Conservation (phyloP, 768 basidiomycete genomes). For the Leccinum boreale region DNA sequence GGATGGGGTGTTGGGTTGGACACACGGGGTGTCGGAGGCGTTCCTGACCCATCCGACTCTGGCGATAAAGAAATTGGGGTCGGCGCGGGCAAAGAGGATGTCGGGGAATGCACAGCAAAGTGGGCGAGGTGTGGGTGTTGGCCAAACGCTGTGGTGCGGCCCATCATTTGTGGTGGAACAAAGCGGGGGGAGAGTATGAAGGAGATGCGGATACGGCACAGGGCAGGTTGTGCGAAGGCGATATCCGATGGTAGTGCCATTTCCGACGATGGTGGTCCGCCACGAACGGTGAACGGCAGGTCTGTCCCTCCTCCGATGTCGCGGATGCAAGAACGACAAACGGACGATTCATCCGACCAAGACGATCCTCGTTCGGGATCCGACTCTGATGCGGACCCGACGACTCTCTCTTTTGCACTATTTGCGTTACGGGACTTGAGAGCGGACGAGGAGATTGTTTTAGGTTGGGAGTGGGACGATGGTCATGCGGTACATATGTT, state of each 20-base stretch:
- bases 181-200: slow-evolving; percentile 17
- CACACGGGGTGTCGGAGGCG: slow-evolving; percentile 63
- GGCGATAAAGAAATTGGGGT: neutral
- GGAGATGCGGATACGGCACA: slow-evolving; percentile 17
- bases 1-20: slow-evolving; percentile 82
- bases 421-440: slow-evolving; percentile 76
- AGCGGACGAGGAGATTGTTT: slow-evolving; percentile 78
- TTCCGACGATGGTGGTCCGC: neutral
- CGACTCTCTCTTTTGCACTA: slow-evolving; percentile 66
- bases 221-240: slow-evolving; percentile 14
- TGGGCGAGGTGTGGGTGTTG: slow-evolving; percentile 52
- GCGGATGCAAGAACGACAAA: slow-evolving; percentile 9
- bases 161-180: slow-evolving; percentile 36
- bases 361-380: slow-evolving; percentile 13
- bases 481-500: slow-evolving; percentile 78
- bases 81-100: slow-evolving; percentile 36
- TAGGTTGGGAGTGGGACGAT: slow-evolving; percentile 98
- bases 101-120: slow-evolving; percentile 44
- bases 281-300: slow-evolving; percentile 10
- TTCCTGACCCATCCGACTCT: slow-evolving; percentile 21
- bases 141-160: slow-evolving; percentile 46
- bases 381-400: slow-evolving; percentile 27
- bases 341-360: slow-evolving; percentile 17
- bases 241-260: neutral
- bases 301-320: slow-evolving; percentile 7